Base-by-base conservation (phyloP, 345 rosid genomes). In the Eucalyptus regnans region DNA sequence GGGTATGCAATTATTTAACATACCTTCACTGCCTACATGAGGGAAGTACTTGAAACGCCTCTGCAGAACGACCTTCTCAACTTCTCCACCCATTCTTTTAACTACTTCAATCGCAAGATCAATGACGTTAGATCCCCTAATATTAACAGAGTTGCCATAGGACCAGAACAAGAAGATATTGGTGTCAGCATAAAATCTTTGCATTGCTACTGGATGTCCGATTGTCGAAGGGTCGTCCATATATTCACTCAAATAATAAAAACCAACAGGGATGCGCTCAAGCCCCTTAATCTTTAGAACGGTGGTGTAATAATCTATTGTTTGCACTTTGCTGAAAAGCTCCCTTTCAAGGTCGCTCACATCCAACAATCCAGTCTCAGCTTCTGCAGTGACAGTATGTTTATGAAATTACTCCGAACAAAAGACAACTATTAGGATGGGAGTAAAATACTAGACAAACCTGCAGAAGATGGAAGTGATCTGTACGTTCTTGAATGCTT, bases 121-220 rank as follows among this genome's bases (percentile, higher is more conserved):
- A 11, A 92, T 81, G 87, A 95, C 93, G 25, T 88, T 87, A 84
- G 91, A 88, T 89, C 95, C 96, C 66, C 37, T 91, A 50, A 94
- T 50, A 89, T 94, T 91, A 3, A 23, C 90, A 60, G 94, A 90
- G 90, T 95, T 92, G 4, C 96, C 96, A 7, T 94, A 95, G 5
- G 96, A 95, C 96, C 96, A 94, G 91, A 95, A 95, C 92, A 95
- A 90, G 94, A 94, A 94, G 88, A 94, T 91, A 87, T 95, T 91
- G 16, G 97, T 87, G 90, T 95, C 95, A n/a, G 92, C 91, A 87
- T 91, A 94, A 91, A 94, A 95, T 92, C 90, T 94, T 92, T 95
- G 96, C 95, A 95, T 92, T 89, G 97, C 97, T 58, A 94, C 94
- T 20, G 97, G 96, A 89, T 93, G 88, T 85, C 97, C 96, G 64